Evolutionary conservation across 768 basidiomycete genomes (phyloP).

Genomic region (Leccinum ochraceum): DNA sequence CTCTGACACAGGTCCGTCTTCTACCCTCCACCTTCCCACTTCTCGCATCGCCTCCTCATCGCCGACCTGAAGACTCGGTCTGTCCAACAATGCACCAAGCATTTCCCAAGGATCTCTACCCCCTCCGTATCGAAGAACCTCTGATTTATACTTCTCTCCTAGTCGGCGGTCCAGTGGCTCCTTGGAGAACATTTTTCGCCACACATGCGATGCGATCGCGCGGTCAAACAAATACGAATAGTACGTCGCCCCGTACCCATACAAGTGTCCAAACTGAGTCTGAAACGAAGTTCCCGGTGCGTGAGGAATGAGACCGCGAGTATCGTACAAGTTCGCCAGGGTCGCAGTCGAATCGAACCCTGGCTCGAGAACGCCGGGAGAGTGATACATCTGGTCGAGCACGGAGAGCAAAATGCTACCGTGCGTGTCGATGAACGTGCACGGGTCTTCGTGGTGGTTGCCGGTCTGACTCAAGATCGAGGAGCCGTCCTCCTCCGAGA

Average conservation of each 20-base stretch:
- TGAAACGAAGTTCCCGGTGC: conserved; percentile 90
- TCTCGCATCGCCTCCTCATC: conserved; percentile 84
- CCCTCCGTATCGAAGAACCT: conserved; percentile 81
- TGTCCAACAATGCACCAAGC: conserved; percentile 70
- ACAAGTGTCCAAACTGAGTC: conserved; percentile 93
- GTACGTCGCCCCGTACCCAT: conserved; percentile 96
- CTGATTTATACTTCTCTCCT: conserved; percentile 80
- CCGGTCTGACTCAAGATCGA: conserved; percentile 47
- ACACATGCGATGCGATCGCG: conserved; percentile 93
- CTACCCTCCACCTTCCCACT: conserved; percentile 88
- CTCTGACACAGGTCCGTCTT: conserved; percentile 64
- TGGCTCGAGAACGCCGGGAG: conserved; percentile 51
- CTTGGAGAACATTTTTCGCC: conserved; percentile 67
- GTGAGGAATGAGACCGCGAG: conserved; percentile 79
- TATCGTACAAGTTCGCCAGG: conserved; percentile 60
- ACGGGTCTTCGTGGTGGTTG: conserved; percentile 76
- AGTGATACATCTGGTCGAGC: conserved; percentile 91
- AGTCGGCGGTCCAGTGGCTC: conserved; percentile 69
- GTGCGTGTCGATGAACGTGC: conserved; percentile 84
- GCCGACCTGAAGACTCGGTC: conserved; percentile 66
- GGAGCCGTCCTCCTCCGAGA: conserved; percentile 51
- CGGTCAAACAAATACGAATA: conserved; percentile 98
- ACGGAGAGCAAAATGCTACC: conserved; percentile 87
- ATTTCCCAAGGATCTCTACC: conserved; percentile 94
- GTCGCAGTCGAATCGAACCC: conserved; percentile 74